Base-by-base conservation (phyloP, 1,284 basidiomycete genomes). In the Malassezia obtusa region DNA sequence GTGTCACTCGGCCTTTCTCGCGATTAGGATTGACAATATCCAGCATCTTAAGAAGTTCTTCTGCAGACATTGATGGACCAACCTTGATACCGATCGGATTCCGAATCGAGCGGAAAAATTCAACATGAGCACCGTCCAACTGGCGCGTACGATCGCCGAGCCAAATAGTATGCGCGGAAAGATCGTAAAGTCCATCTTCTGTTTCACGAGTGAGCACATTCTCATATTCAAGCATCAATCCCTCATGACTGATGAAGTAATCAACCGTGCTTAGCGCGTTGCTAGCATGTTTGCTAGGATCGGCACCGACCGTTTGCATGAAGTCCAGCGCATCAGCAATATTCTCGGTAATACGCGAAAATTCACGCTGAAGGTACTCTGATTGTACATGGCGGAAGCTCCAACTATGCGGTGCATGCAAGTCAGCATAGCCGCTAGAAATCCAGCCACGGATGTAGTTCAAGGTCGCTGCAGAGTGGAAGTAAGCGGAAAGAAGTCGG, bases 61-160 rank as follows among this genome's bases (percentile, higher is more conserved):
- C 84, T 0, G 79, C 76, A 51, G 79, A 76, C 85, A 95, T 87
- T 26, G 82, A 83, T 21, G 92, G 91, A 0, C 92, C 92, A 8
- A 95, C 88, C 75, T 98, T 98, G 77, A 96, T 82, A 2, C 92
- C 92, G 58, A 98, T 88, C 0, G 92, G 92, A 75, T 98, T 98
- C 44, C 87, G 81, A 54, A 98, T 88, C 4, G 91, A 89, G 44
- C 89, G 79, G 45, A 71, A 62, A 26, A 63, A 73, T 77, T 96
- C 92, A 28, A 95, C 83, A 71, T 98, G 92, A 1, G 91, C 92
- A 15, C 89, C 89, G 56, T 84, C 82, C 3, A 95, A 77, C 75
- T 94, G 88, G 39, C 92, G 78, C n/a, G 92, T 98, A 45, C 92
- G 82, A 76, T 98, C 92, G 0, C 92, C 92, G 50, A 98, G 87